These are phyloP conservation scores for Schwanniomyces vanrijiae DNA, from an alignment of 805 yeast species.

Conservation along the genomic window DNA sequence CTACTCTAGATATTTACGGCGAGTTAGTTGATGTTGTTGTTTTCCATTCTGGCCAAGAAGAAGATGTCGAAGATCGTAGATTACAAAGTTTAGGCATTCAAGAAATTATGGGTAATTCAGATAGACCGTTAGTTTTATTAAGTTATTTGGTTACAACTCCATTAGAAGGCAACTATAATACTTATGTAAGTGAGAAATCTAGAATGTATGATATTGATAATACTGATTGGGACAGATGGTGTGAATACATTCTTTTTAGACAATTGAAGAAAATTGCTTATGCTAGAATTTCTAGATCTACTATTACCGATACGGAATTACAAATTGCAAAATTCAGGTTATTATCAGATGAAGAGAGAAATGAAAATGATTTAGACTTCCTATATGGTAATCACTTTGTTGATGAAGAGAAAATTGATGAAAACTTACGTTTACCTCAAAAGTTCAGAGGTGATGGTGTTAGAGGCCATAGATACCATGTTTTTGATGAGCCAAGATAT, in stretches of 20 bases:
- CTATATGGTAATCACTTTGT: slow-evolving; percentile 58
- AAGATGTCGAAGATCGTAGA: slow-evolving; percentile 90
- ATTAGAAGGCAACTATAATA: slow-evolving; percentile 84
- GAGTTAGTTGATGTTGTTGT: slow-evolving; percentile 87
- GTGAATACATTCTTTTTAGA: slow-evolving; percentile 91
- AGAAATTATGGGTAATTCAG: slow-evolving; percentile 77
- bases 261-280: slow-evolving; percentile 85
- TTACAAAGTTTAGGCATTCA: slow-evolving; percentile 77
- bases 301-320: slow-evolving; percentile 95
- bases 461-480: slow-evolving; percentile 91
- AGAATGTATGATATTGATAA: slow-evolving; percentile 95
- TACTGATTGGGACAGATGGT: slow-evolving; percentile 96
- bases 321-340: slow-evolving; percentile 91
- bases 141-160: slow-evolving; percentile 92
- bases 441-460: slow-evolving; percentile 87
- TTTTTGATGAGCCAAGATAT: slow-evolving; percentile 90
- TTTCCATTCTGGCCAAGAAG: slow-evolving; percentile 98
- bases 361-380: slow-evolving; percentile 31
- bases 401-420: slow-evolving; percentile 55
- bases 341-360: slow-evolving; percentile 36
- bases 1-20: slow-evolving; percentile 90
- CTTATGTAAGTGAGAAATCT: slow-evolving; percentile 78
- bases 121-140: slow-evolving; percentile 80
- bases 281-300: slow-evolving; percentile 89
- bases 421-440: slow-evolving; percentile 71